Evolutionary conservation across 2,329 filamentous ascomycete genomes (phyloP), one percentile per base, ranked within the genome.

Genomic region (Stemphylium vesicarium): DNA sequence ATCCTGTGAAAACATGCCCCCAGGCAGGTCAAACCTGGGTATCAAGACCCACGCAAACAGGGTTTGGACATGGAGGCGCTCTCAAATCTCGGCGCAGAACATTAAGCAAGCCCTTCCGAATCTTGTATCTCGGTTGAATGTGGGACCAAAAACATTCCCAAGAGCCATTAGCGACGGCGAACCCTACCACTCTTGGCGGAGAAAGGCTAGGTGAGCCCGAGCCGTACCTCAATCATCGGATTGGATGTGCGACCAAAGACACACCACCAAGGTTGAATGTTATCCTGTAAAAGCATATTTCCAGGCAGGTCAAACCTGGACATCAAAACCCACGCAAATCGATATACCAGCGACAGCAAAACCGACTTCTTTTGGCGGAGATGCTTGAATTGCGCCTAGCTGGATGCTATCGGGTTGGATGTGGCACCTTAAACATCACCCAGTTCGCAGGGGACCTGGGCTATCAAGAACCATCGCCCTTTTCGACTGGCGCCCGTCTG

Each of bases 251-350:
- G 22, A 24, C 22, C 22, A 24, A 24, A 24, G 7, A 24, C 22
- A 24, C 7, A 24, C 22, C 22, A 24, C 22, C 18, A 24, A 22
- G 38, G 46, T 42, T 36, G 46, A 42, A 42, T 33, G 38, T 22
- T 12, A 41, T 26, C 46, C 38, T 22, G 11, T 35, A 41, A 32
- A 50, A 50, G 16, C 31, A 26, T 33, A 2, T 50, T 18, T 15
- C 46, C 31, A 41, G 46, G 46, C 46, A 41, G 38, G 46, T 50
- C 22, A 50, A 50, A 29, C 38, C 38, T 46, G 43, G 24, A 15
- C 13, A 40, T 33, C 22, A 48, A 48, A 32, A 48, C 36, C 36
- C 36, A 48, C n/a, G 37, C 45, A 15, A 24, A 29, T 29, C 26
- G 32, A 22, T 31, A 37, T 15, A 37, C 36, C 20, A 32, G 24